Conservation (phyloP, 805 yeast genomes). For the Monosporozyma servazzii region DNA sequence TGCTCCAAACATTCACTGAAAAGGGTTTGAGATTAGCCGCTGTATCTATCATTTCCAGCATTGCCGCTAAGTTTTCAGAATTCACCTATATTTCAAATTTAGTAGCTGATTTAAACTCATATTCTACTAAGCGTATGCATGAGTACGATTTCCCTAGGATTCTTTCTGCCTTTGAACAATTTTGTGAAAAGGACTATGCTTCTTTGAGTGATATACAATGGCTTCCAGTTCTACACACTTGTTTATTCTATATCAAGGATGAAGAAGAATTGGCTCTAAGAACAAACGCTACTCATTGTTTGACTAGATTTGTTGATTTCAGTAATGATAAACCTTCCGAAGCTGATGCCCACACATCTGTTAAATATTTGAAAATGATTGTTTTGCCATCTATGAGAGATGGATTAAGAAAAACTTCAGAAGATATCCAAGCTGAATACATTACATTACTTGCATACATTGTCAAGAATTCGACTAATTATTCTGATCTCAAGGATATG, state of each 20-base stretch:
- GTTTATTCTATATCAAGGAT: constrained; percentile 65
- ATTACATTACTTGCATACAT: constrained; percentile 56
- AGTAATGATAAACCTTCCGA: constrained; percentile 26
- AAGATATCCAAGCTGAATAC: constrained; percentile 62
- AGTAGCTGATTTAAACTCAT: constrained; percentile 63
- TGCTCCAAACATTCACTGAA: constrained; percentile 53
- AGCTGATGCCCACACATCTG: constrained; percentile 22
- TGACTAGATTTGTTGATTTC: constrained; percentile 59
- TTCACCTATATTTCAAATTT: constrained; percentile 41
- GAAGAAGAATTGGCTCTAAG: constrained; percentile 73
- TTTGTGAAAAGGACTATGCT: constrained; percentile 48
- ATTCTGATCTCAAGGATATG: constrained; percentile 56
- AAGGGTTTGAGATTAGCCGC: constrained; percentile 53
- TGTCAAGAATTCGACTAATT: constrained; percentile 39
- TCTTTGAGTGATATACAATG: constrained; percentile 50
- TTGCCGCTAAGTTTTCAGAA: constrained; percentile 45
- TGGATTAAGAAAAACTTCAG: constrained; percentile 56
- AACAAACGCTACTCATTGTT: constrained; percentile 58
- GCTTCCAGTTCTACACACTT: constrained; percentile 65
- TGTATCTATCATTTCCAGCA: constrained; percentile 46
- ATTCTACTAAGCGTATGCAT: constrained; percentile 48
- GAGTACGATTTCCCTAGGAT: constrained; percentile 76
- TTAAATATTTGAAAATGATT: constrained; percentile 38
- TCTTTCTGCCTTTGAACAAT: constrained; percentile 51
- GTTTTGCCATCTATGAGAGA: constrained; percentile 56